Evolutionary conservation across 768 basidiomycete species (phyloP), one percentile per base, ranked within the genome.

Genomic region (Epithele typhae): DNA sequence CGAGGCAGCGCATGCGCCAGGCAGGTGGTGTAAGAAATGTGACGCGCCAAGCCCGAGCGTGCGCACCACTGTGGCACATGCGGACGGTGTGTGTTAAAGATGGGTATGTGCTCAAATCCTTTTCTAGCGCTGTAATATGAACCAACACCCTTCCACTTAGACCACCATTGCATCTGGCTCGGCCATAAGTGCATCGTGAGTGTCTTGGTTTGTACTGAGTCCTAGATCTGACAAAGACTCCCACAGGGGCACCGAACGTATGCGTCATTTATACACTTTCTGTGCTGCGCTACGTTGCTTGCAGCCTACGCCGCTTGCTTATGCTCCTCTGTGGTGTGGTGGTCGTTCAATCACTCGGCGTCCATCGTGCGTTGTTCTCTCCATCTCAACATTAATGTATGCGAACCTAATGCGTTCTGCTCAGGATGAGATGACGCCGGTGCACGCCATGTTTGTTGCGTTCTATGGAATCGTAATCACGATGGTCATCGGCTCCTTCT

Each of bases 131-230:
- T 7, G 27, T 14, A 30, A 14, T 7, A 30, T 30, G 27, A 30
- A 7, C 8, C 27, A 30, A 30, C 8, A 14, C 27, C n/a, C 33
- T 23, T 30, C 12, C 10, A 4, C 17, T 14, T 55, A 91, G 88
- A 92, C 62, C 90, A 92, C 57, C 90, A 92, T 58, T 92, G 89
- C 59, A 85, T 83, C 5, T 92, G 89, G 89, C 67, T 92, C 19
- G 89, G 82, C 30, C 67, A 74, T 37, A 83, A 73, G 60, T 92
- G 89, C 63, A 76, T 92, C 48, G 88, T 87, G 61, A 62, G 84
- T 67, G 4, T 14, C 7, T 30, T 7, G 7, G 7, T 30, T 14
- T 14, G 27, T 7, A 30, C 8, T 30, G 27, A 7, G 14, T 7
- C 27, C 14, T 30, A 14, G 27, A 7, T 14, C 14, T 30, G 14